Evolutionary conservation across 1,139 yeast species (phyloP).

Genomic region (Scheffersomyces quercinus): DNA sequence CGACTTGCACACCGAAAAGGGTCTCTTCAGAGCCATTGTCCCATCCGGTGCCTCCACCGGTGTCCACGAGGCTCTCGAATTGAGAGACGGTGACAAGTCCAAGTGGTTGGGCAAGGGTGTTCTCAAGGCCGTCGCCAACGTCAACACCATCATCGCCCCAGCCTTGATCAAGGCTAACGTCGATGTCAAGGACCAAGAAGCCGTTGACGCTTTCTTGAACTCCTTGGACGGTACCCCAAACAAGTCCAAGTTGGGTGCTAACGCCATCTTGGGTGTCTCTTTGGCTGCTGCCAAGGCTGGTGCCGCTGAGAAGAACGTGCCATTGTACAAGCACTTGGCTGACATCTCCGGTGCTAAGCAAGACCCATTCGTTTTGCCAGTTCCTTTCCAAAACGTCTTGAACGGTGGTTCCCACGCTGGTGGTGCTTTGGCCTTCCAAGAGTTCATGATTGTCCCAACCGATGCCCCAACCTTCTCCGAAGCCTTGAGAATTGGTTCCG

Average conservation of each 20-base stretch:
- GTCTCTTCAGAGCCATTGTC: conserved; percentile 88
- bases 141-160: conserved; percentile 86
- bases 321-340: conserved; percentile 84
- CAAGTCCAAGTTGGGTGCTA: conserved; percentile 94
- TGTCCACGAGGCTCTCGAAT: conserved; percentile 90
- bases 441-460: conserved; percentile 96
- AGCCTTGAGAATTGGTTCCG: conserved; percentile 93
- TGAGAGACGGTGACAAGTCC: conserved; percentile 92
- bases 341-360: conserved; percentile 57
- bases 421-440: conserved; percentile 97
- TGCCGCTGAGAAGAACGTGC: conserved; percentile 86
- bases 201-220: conserved; percentile 76
- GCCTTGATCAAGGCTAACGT: conserved; percentile 74
- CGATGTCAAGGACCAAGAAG: conserved; percentile 75
- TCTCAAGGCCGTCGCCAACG: conserved; percentile 86
- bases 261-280: conserved; percentile 93
- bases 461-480: conserved; percentile 86
- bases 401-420: conserved; percentile 99
- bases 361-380: conserved; percentile 81
- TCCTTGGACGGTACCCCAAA: conserved; percentile 88
- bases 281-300: conserved; percentile 93
- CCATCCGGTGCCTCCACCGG: conserved; percentile 98
- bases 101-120: conserved; percentile 98
- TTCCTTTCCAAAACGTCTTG: conserved; percentile 95
- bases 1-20: conserved; percentile 81